phyloP scores from a whole-genome alignment of 805 yeast species.

The Starmerella stigmatis region DNA sequence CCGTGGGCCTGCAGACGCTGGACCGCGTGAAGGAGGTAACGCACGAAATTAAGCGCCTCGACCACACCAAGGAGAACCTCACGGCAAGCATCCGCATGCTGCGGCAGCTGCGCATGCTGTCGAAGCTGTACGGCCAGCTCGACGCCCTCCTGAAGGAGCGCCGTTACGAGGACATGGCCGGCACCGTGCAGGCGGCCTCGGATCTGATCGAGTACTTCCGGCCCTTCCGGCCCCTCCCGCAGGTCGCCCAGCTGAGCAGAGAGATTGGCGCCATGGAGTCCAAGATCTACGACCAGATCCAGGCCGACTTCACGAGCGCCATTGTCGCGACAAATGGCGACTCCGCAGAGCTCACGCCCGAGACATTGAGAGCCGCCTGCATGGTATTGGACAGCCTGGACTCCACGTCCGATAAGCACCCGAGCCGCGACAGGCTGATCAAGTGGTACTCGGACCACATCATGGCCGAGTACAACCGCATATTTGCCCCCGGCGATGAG shows the following conservation, averaged over 20 bases:
- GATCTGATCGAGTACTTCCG: conserved; percentile 65
- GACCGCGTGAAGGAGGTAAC: conserved; percentile 42
- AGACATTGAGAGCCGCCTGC: conserved; percentile 44
- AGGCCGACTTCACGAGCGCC: conserved; percentile 49
- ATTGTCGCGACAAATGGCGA: conserved; percentile 13
- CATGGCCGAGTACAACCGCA: conserved; percentile 60
- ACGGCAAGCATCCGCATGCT: conserved; percentile 76
- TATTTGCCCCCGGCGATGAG: conserved; percentile 73
- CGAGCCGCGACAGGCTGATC: conserved; percentile 48
- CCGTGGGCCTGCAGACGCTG: conserved; percentile 19
- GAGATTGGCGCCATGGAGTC: conserved; percentile 50
- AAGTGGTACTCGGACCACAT: conserved; percentile 64
- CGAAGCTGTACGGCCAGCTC: conserved; percentile 60
- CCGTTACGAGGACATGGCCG: conserved; percentile 45
- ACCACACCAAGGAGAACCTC: conserved; percentile 71
- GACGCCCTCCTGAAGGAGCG: conserved; percentile 38
- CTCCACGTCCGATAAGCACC: conserved; percentile 33
- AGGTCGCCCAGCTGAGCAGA: conserved; percentile 56
- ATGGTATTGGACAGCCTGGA: conserved; percentile 51
- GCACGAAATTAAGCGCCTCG: conserved; percentile 62
- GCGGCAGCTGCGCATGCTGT: conserved; percentile 76
- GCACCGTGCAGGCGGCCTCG: conserved; percentile 56
- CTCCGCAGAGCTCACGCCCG: not conserved
- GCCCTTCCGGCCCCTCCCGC: conserved; percentile 73
- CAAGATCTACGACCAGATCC: conserved; percentile 55